Percentiles rank a stretch among this genome's conserved stretches.
Evolutionary conservation across 768 basidiomycete species (phyloP).

Genomic region (Pisolithus orientalis): DNA sequence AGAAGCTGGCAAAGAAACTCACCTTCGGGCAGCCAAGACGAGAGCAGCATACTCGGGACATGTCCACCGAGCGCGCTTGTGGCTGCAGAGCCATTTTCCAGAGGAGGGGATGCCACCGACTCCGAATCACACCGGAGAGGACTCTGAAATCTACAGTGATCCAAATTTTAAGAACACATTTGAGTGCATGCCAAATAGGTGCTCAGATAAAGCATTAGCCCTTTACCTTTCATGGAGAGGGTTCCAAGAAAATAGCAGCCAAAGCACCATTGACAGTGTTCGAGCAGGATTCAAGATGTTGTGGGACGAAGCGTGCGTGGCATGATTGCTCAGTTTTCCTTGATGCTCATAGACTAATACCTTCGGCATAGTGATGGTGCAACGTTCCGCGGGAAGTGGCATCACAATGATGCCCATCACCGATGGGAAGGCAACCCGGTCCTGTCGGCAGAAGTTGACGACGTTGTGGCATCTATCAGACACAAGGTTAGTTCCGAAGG

Average conservation of each 20-base stretch:
- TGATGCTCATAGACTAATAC: too few species aligned
- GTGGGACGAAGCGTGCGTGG: neutral
- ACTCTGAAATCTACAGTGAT: neutral
- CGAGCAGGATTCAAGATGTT: neutral
- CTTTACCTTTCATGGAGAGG: conserved; percentile 1
- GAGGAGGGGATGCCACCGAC: neutral
- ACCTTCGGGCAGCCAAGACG: neutral
- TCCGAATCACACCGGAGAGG: neutral
- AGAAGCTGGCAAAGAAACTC: neutral
- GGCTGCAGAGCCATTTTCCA: neutral
- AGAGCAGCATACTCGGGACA: neutral
- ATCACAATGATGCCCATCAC: conserved; percentile 14
- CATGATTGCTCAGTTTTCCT: neutral
- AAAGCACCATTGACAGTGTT: neutral
- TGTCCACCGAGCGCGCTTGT: neutral
- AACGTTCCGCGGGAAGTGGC: conserved; percentile 23
- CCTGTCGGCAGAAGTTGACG: conserved; percentile 14
- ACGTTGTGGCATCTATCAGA: conserved; percentile 21
- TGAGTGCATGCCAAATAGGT: neutral
- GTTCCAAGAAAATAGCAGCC: neutral
- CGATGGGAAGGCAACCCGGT: conserved; percentile 26
- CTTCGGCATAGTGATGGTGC: conserved; percentile 10
- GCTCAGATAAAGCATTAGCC: conserved; percentile 1
- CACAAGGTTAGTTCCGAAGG: conserved; percentile 15
- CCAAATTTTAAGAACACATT: neutral